Conservation (phyloP, 2,329 filamentous ascomycete genomes). For the Camillea tinctor region DNA sequence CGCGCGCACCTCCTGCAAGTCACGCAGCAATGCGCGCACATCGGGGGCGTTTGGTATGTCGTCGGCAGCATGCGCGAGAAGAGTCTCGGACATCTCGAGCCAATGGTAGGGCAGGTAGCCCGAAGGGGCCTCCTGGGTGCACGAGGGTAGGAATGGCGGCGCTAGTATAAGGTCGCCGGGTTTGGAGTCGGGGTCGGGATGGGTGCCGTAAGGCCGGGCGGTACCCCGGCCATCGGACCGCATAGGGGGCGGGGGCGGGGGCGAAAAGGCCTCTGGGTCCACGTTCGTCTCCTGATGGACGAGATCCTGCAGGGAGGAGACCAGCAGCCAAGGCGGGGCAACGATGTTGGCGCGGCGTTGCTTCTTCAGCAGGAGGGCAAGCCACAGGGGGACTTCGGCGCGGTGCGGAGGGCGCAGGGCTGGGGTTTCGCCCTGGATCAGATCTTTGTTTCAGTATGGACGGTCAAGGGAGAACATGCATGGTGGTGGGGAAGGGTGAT, state of each 20-base stretch:
- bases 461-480: conserved; percentile 9
- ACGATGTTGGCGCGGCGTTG: conserved; percentile 92
- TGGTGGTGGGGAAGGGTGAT: conserved; percentile 34
- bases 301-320: conserved; percentile 71
- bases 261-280: conserved; percentile 71
- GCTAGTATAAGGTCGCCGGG: conserved; percentile 42
- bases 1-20: conserved; percentile 82
- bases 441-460: neutral
- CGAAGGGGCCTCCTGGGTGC: conserved; percentile 65
- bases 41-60: conserved; percentile 74
- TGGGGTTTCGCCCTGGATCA: conserved; percentile 69
- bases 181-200: conserved; percentile 15
- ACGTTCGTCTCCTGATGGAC: conserved; percentile 77
- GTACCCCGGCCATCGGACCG: conserved; percentile 47
- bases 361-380: conserved; percentile 90
- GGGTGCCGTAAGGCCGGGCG: conserved; percentile 34
- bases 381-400: conserved; percentile 82
- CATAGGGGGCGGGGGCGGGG: conserved; percentile 66
- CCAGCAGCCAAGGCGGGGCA: conserved; percentile 83
- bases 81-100: conserved; percentile 84
- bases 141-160: conserved; percentile 77
- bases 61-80: conserved; percentile 81
- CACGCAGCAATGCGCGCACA: conserved; percentile 72
- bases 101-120: conserved; percentile 88
- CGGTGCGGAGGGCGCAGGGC: conserved; percentile 78